Evolutionary conservation across 2,329 filamentous ascomycete species (phyloP).

Genomic region (Paecilomyces sp.): DNA sequence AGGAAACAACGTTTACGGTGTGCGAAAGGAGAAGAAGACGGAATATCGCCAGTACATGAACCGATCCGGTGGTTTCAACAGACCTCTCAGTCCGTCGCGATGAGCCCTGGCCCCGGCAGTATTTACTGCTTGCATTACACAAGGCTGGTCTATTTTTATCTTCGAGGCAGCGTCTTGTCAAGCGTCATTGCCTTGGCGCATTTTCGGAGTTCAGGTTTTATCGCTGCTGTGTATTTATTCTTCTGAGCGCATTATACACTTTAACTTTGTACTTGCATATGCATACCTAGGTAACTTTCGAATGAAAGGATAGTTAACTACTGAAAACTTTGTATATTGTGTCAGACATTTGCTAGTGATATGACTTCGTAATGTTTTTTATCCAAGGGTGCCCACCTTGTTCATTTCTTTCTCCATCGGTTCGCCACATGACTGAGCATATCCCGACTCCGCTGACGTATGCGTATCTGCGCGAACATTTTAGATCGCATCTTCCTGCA

Average conservation of each 20-base stretch:
- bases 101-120: slow-evolving; percentile 9
- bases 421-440: slow-evolving; percentile 19
- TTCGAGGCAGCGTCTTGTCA: slow-evolving; percentile 5
- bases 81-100: slow-evolving; percentile 41
- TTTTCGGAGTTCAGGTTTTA: slow-evolving; percentile 21
- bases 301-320: not conserved
- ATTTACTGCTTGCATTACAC: not conserved
- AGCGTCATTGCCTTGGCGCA: slow-evolving; percentile 17
- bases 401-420: not conserved
- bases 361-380: not conserved
- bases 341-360: no score
- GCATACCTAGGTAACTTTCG: not conserved
- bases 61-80: slow-evolving; percentile 43
- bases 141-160: not conserved
- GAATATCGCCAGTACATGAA: slow-evolving; percentile 95
- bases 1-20: slow-evolving; percentile 76
- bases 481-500: not conserved
- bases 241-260: not conserved
- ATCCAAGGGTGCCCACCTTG: not conserved
- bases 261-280: slow-evolving; percentile 5
- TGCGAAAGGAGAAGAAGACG: slow-evolving; percentile 88
- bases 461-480: slow-evolving; percentile 1
- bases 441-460: slow-evolving; percentile 21
- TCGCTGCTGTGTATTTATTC: not conserved
- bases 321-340: not conserved